phyloP scores from a whole-genome alignment of 2,329 filamentous ascomycete genomes.

The Aspergillus carbonarius region DNA sequence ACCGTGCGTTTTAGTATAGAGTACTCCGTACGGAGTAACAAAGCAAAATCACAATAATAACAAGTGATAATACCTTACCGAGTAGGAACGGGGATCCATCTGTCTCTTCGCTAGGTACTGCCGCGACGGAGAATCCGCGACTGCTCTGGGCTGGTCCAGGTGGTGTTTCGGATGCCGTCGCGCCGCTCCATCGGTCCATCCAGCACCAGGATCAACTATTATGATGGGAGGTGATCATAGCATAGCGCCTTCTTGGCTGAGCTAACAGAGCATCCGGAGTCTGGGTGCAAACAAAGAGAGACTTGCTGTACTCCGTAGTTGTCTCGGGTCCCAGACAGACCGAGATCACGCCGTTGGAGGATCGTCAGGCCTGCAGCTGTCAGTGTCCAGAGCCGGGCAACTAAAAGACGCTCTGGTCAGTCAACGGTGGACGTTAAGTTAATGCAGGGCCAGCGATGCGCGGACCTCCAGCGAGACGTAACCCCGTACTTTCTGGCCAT shows the following conservation, averaged over 20 bases:
- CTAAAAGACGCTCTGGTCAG: neutral
- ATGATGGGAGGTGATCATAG: neutral
- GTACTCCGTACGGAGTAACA: no score
- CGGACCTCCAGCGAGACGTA: neutral
- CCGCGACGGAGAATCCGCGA: neutral
- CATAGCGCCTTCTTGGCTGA: neutral
- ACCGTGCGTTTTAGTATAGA: neutral
- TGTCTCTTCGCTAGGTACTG: neutral
- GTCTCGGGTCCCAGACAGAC: neutral
- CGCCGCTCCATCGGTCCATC: neutral
- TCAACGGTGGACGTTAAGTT: neutral
- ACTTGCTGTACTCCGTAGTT: neutral
- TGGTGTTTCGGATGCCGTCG: neutral
- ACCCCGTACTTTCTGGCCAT: neutral
- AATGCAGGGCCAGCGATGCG: constrained; percentile 8
- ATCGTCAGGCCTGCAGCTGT: constrained; percentile 17
- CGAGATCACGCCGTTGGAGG: constrained; percentile 11
- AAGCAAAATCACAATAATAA: neutral
- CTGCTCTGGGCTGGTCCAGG: neutral
- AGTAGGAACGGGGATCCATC: no score
- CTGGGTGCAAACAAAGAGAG: neutral
- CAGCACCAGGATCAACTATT: neutral
- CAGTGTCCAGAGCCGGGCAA: constrained; percentile 3
- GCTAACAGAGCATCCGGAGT: no score
- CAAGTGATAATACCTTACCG: neutral